Evolutionary conservation across 2,329 filamentous ascomycete genomes (phyloP).

Genomic region (Penicillium sp.): DNA sequence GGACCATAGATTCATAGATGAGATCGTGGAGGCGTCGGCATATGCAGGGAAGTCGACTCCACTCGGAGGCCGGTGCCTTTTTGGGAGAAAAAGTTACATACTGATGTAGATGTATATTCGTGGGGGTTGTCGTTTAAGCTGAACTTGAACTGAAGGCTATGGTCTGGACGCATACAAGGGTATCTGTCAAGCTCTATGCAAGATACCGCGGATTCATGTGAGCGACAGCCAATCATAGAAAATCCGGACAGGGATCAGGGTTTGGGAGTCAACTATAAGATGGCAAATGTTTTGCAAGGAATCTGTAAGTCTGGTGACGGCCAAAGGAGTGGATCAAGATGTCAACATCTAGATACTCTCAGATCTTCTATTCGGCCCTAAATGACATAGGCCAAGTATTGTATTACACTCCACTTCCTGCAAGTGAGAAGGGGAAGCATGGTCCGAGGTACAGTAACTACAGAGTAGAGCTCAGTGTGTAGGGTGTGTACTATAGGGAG

Average conservation of each 20-base stretch:
- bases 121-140: background rate
- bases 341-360: background rate
- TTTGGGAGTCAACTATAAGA: background rate
- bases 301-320: too few relatives aligned
- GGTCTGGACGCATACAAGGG: background rate
- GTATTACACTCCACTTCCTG: constrained; percentile 20
- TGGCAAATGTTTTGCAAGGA: constrained; percentile 13
- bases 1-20: constrained; percentile 9
- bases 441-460: constrained; percentile 6
- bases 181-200: constrained; percentile 20
- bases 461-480: background rate
- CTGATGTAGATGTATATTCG: background rate
- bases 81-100: background rate
- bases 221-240: constrained; percentile 12
- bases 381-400: constrained; percentile 27
- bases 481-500: background rate
- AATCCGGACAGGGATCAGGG: constrained; percentile 11
- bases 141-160: background rate
- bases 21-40: constrained; percentile 17
- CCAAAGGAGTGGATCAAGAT: constrained; percentile 6
- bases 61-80: background rate
- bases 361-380: background rate
- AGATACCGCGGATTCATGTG: constrained; percentile 23
- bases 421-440: constrained; percentile 22
- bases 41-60: constrained; percentile 13